A percentile compares a stretch with the other conserved stretches of the same genome.
These are phyloP conservation scores for Penicillium hordei DNA, from an alignment of 2,329 filamentous ascomycete species.

Conservation along the genomic window DNA sequence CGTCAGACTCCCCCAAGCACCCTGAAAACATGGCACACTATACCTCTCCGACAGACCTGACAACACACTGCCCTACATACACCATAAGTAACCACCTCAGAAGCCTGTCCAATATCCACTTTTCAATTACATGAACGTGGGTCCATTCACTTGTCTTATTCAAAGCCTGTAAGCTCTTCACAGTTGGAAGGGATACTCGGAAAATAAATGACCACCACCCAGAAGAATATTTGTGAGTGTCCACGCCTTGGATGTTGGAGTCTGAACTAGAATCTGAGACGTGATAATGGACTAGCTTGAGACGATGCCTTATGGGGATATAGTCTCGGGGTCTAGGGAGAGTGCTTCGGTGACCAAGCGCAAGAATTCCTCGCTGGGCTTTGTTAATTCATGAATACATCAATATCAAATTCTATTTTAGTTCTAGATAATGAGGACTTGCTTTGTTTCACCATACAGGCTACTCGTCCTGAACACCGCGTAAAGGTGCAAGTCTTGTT, in stretches of 20 bases:
- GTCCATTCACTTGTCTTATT: neutral
- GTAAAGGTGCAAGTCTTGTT: conserved; percentile 20
- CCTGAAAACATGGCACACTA: conserved; percentile 1
- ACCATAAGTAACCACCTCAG: neutral
- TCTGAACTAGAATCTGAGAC: neutral
- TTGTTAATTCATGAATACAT: neutral
- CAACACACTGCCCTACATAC: neutral
- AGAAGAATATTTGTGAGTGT: conserved; percentile 63
- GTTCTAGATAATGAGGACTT: conserved; percentile 4
- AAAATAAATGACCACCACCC: conserved; percentile 68
- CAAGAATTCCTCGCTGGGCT: neutral
- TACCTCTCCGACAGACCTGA: neutral
- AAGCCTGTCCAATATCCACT: neutral
- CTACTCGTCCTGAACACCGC: conserved; percentile 23
- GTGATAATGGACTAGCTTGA: neutral
- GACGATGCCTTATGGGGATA: neutral
- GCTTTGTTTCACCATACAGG: conserved; percentile 17
- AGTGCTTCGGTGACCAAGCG: neutral
- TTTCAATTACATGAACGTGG: neutral
- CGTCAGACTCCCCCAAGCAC: neutral
- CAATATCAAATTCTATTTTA: neutral
- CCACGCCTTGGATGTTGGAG: conserved; percentile 52
- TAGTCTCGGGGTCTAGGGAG: neutral
- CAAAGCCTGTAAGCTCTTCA: conserved; percentile 24
- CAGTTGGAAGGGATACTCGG: conserved; percentile 55